Evolutionary conservation across 1,284 basidiomycete genomes (phyloP).

Genomic region (Puccinia coronata): DNA sequence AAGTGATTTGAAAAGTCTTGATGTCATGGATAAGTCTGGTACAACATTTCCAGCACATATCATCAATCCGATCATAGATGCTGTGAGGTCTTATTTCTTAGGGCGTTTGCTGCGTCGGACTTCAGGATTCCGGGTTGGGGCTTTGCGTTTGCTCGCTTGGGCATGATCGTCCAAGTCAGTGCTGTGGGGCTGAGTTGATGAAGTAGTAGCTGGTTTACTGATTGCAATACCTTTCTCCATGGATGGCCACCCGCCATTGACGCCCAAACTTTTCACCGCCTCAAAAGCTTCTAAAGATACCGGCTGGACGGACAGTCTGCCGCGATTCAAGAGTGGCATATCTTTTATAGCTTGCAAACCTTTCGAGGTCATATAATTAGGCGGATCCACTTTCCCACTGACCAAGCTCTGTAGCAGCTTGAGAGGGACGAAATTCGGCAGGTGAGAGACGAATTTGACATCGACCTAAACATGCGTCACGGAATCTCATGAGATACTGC

Average conservation of each 20-base stretch:
- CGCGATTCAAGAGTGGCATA: constrained; percentile 81
- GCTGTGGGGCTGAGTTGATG: background rate
- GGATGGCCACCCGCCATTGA: constrained; percentile 66
- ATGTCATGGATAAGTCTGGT: background rate
- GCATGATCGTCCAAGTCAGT: background rate
- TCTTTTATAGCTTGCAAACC: constrained; percentile 62
- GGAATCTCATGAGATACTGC: background rate
- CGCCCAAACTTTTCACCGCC: constrained; percentile 69
- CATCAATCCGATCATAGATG: background rate
- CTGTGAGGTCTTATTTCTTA: background rate
- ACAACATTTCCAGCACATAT: background rate
- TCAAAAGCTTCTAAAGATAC: constrained; percentile 73
- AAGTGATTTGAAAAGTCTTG: no score
- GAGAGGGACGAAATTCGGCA: constrained; percentile 75
- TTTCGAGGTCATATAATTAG: constrained; percentile 56
- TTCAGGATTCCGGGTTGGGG: background rate
- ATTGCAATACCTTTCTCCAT: constrained; percentile 50
- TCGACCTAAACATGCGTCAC: constrained; percentile 66
- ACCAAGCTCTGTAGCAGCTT: constrained; percentile 70
- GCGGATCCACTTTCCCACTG: constrained; percentile 18
- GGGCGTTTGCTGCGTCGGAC: constrained; percentile 10
- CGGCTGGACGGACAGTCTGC: constrained; percentile 82
- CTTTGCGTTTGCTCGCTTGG: background rate
- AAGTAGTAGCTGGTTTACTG: background rate
- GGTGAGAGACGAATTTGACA: constrained; percentile 70